These are phyloP conservation scores for Platanthera zijinensis DNA, from an alignment of 106 monocot species.

Conservation along the genomic window DNA sequence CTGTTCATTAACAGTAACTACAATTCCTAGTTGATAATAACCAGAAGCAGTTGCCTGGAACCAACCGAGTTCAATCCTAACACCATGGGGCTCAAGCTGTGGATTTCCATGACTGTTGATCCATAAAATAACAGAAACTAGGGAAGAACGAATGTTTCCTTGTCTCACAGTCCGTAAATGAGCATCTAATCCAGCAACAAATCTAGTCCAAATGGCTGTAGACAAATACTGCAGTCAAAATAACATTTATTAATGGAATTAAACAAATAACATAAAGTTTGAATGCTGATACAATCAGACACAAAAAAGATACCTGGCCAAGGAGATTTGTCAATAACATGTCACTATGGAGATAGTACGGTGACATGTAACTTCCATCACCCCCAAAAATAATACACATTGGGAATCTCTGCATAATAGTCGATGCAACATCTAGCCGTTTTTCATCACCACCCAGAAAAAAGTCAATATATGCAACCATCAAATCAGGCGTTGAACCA, in stretches of 20 bases:
- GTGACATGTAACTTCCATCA: conserved; percentile 91
- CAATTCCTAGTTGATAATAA: conserved; percentile 80
- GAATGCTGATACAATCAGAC: conserved; percentile 1
- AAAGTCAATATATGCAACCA: conserved; percentile 95
- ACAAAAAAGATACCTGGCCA: conserved; percentile 52
- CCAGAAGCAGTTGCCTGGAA: conserved; percentile 92
- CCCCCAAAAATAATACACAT: conserved; percentile 93
- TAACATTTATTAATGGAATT: conserved; percentile 6
- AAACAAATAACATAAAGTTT: not conserved
- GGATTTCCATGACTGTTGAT: conserved; percentile 70
- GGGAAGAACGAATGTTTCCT: conserved; percentile 45
- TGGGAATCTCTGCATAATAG: conserved; percentile 66
- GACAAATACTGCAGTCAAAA: conserved; percentile 57
- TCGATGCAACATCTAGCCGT: conserved; percentile 52
- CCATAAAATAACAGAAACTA: conserved; percentile 61
- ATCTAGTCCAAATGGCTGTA: conserved; percentile 70
- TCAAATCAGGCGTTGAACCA: conserved; percentile 90
- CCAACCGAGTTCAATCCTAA: conserved; percentile 77
- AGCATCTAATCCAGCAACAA: conserved; percentile 77
- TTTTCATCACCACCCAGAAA: conserved; percentile 96
- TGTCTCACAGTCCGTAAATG: conserved; percentile 67
- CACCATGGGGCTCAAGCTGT: conserved; percentile 53
- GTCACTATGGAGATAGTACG: conserved; percentile 82
- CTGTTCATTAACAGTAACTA: conserved; percentile 43
- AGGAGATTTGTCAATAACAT: conserved; percentile 74